Evolutionary conservation across 192 early-diverging fungal species (phyloP), one percentile per base, ranked within the genome.

Genomic region (Gonapodya prolifera): DNA sequence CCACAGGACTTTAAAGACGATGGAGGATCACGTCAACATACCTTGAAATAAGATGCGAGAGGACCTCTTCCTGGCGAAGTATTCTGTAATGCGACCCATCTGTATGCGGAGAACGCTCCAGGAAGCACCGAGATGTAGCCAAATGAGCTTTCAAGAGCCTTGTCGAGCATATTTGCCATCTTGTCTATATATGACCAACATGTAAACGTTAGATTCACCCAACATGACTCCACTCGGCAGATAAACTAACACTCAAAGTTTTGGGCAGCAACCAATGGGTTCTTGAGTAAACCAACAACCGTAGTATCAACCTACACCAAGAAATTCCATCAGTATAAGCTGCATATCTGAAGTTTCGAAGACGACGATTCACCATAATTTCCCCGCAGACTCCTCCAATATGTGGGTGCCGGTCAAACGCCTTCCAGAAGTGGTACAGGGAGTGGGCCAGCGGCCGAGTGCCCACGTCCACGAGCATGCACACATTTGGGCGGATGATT

Each of bases 21-120:
- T 16, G 45, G 23, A 61, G 8, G 45, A 61, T 61, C 23, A 61
- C 23, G 45, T 61, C 45, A 23, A 8, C 45, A 23, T 61, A 61
- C 45, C 45, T 61, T 18, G 31, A 73, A 73, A 32, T 73, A 73
- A 29, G 71, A 73, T 32, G 18, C 71, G 18, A 73, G 71, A 2
- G 71, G 71, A 30, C 71, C 71, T 8, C 28, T 73, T 18, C 71
- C 71, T 61, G 45, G 45, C 23, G 45, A 61, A 61, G 45, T 61
- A 23, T 61, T 61, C 45, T 61, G 45, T 23, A 61, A 23, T 8
- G 45, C 45, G 8, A 23, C 23, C 45, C 45, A 61, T 23, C 45
- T 61, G 82, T 95, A 95, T 17, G 93, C 93, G 23, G 92, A 93
- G 79, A 95, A 95, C 2, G 93, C 93, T 78, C 93, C 90, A 2